phyloP scores from a whole-genome alignment of 768 basidiomycete species.

The Lactifluus rugatus region DNA sequence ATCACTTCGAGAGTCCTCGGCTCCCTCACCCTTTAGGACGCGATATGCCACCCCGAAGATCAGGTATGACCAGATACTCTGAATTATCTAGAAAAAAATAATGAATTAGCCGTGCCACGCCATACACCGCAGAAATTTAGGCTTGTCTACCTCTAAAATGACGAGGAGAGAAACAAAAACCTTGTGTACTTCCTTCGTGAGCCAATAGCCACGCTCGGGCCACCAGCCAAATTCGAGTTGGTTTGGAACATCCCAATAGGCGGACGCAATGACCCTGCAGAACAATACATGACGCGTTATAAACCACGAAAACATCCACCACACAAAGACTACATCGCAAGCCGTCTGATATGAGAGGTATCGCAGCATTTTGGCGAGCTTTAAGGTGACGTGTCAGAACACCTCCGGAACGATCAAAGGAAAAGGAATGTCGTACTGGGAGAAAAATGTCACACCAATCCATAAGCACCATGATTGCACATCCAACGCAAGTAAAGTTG shows the following conservation, averaged over 20 bases:
- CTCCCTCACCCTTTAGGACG: constrained; percentile 64
- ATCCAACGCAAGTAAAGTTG: constrained; percentile 85
- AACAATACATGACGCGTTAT: constrained; percentile 83
- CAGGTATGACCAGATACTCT: constrained; percentile 79
- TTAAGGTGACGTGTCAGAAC: neutral
- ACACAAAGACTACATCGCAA: constrained; percentile 67
- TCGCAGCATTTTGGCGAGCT: constrained; percentile 91
- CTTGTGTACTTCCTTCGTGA: constrained; percentile 36
- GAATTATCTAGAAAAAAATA: constrained; percentile 43
- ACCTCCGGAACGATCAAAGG: neutral
- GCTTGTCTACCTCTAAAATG: constrained; percentile 46
- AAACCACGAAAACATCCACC: constrained; percentile 87
- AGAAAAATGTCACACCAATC: constrained; percentile 90
- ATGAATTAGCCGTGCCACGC: constrained; percentile 4
- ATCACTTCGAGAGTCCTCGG: constrained; percentile 80
- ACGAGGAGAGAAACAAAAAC: constrained; percentile 48
- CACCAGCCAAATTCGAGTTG: constrained; percentile 50
- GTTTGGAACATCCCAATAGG: constrained; percentile 39
- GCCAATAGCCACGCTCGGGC: constrained; percentile 45
- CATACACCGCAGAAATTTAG: neutral
- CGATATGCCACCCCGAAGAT: constrained; percentile 77
- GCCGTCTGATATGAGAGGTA: constrained; percentile 58
- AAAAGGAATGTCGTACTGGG: constrained; percentile 42
- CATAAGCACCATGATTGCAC: constrained; percentile 85
- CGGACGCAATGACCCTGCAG: constrained; percentile 55